phyloP scores from a whole-genome alignment of 2,329 filamentous ascomycete genomes.

The Aspergillus sp. region DNA sequence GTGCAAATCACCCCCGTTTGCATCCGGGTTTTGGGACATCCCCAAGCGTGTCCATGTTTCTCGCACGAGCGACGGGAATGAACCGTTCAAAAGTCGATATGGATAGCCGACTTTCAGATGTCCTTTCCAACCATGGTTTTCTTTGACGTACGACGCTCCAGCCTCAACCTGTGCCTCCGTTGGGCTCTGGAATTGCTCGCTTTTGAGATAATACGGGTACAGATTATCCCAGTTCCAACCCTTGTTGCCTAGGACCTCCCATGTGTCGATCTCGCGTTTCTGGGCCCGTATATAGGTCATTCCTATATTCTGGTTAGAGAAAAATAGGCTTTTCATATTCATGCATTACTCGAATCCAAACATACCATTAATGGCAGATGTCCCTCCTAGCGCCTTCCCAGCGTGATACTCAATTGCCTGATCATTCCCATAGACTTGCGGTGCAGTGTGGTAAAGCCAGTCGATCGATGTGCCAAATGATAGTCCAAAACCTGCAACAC shows the following conservation, averaged over 20 bases:
- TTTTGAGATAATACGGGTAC: conserved; percentile 29
- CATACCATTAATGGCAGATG: conserved; percentile 43
- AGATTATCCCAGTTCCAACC: conserved; percentile 31
- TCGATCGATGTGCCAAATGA: conserved; percentile 36
- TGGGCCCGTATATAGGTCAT: conserved; percentile 37
- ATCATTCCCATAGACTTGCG: conserved; percentile 36
- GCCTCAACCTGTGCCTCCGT: conserved; percentile 16
- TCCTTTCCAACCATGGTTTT: conserved; percentile 25
- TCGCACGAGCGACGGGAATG: conserved; percentile 21
- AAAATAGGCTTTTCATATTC: too few species aligned
- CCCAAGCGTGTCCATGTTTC: conserved; percentile 33
- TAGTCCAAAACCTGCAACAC: conserved; percentile 18
- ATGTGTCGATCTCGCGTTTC: conserved; percentile 35
- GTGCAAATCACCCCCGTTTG: conserved; percentile 44
- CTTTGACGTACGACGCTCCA: conserved; percentile 22
- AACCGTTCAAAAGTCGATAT: background rate
- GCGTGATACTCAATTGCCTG: conserved; percentile 29
- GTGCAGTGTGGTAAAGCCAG: conserved; percentile 39
- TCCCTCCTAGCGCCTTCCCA: conserved; percentile 45
- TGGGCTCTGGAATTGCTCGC: conserved; percentile 23
- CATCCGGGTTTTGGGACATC: conserved; percentile 39
- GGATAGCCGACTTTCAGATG: conserved; percentile 26
- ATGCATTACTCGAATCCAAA: background rate
- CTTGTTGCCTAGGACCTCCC: conserved; percentile 29
- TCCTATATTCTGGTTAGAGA: conserved; percentile 15